Conservation (phyloP, 495 filamentous ascomycete genomes). For the Neurospora sp. region DNA sequence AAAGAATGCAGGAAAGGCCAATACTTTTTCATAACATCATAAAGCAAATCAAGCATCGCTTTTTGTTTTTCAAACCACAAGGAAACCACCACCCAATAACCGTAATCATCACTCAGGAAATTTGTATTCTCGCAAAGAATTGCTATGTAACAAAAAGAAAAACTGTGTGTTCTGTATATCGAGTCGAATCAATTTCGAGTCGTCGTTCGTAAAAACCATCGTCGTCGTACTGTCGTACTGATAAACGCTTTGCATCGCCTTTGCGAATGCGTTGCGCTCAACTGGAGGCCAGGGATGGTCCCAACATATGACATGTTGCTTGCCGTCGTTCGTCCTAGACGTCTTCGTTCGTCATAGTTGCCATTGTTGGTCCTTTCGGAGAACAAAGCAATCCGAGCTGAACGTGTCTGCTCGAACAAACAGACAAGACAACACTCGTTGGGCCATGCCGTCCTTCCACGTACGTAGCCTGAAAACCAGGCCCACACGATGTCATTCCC, state of each 20-base stretch:
- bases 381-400: not conserved
- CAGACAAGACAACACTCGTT: not conserved
- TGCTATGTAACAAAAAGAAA: not conserved
- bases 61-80: not conserved
- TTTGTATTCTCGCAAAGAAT: not conserved
- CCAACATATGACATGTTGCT: not conserved
- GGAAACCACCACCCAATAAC: not conserved
- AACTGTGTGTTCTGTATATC: not conserved
- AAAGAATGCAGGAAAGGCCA: not conserved
- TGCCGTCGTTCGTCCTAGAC: not conserved
- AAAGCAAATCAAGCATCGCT: not conserved
- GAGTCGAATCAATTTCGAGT: not conserved
- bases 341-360: not conserved
- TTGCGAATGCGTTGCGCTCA: not conserved
- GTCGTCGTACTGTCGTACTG: not conserved
- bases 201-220: not conserved
- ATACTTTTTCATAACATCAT: not conserved
- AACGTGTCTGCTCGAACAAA: not conserved
- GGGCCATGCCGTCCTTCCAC: slow-evolving; percentile 26
- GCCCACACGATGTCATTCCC: not conserved
- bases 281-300: not conserved
- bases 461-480: slow-evolving; percentile 9
- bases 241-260: not conserved
- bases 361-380: not conserved
- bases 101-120: not conserved